Evolutionary conservation across 805 yeast species (phyloP), one percentile per base, ranked within the genome.

Genomic region (Candida takata): DNA sequence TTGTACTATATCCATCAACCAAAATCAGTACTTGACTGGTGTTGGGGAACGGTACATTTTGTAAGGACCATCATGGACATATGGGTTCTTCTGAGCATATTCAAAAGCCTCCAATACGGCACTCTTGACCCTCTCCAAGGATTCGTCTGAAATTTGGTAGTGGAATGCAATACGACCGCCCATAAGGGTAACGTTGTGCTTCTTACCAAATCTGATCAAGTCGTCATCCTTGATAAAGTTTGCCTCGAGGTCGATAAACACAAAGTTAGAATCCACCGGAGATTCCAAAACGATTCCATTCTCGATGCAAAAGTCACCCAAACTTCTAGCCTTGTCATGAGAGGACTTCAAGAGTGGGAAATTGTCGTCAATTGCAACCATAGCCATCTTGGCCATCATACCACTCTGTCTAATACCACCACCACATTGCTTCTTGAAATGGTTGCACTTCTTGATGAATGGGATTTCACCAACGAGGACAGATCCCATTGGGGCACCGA

Each of bases 321-420:
- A 60, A 11, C 65, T 65, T 34, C 58, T 58, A 27, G 82, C 82
- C 44, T 61, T 58, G 13, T 53, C 54, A 52, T 78, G 83, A 17
- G 80, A 66, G 27, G 57, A 50, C 28, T 50, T 42, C 37, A 78
- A 54, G 36, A 60, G 65, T 37, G 75, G 70, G 23, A 74, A 64
- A 52, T 82, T 83, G 44, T 80, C 79, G 36, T 83, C 78, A 36
- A 88, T 67, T 18, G 95, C 94, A 34, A 70, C 67, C n/a, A 68
- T 57, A 4, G 95, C 96, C 84, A 88, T 87, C 36, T 74, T 68
- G 6, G 90, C 67, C 50, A 88, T 68, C 60, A 84, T 62, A 38
- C 97, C 97, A 26, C 82, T 69, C 63, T 88, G 97, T 56, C 97
- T 72, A 33, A 88, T 76, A 45, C 96, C 96, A 48, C 96, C 96